Conservation (phyloP, 2,329 filamentous ascomycete species). For the Thermoascus crustaceus region DNA sequence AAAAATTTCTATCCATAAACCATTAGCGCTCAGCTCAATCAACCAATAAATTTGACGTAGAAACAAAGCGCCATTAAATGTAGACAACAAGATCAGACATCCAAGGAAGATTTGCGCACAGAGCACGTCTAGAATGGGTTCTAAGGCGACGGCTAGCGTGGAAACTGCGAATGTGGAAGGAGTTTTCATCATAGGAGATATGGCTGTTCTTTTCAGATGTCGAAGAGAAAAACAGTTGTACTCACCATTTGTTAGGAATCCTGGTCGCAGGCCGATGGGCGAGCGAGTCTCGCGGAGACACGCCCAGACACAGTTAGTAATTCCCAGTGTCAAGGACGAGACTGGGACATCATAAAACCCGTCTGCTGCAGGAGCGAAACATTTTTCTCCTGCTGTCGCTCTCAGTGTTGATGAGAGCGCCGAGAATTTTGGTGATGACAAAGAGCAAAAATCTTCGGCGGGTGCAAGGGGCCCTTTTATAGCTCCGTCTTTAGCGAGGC, state of each 20-base stretch:
- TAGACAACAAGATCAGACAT: conserved; percentile 11
- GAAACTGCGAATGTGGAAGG: conserved; percentile 33
- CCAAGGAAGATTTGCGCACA: conserved; percentile 14
- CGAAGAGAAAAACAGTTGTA: too few relatives aligned
- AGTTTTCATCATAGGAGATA: conserved; percentile 35
- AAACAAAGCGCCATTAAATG: not conserved
- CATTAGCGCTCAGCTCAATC: conserved; percentile 11
- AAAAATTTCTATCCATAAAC: conserved; percentile 7
- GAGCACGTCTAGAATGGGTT: conserved; percentile 11
- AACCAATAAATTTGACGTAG: too few relatives aligned
- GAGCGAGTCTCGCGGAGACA: too few relatives aligned
- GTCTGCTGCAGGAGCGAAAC: conserved; percentile 7
- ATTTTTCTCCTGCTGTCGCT: conserved; percentile 10
- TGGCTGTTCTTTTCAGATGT: too few relatives aligned
- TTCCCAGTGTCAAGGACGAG: too few relatives aligned
- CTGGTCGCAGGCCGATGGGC: too few relatives aligned
- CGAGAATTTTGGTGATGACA: not conserved
- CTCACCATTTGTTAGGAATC: too few relatives aligned
- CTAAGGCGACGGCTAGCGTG: conserved; percentile 13
- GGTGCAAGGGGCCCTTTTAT: conserved; percentile 20
- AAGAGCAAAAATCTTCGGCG: conserved; percentile 16
- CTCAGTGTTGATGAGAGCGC: not conserved
- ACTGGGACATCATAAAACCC: too few relatives aligned
- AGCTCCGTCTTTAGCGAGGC: conserved; percentile 23
- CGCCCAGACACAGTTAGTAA: too few relatives aligned